These are phyloP conservation scores for Fusarium aywerte DNA, from an alignment of 2,329 filamentous ascomycete genomes.

Conservation along the genomic window DNA sequence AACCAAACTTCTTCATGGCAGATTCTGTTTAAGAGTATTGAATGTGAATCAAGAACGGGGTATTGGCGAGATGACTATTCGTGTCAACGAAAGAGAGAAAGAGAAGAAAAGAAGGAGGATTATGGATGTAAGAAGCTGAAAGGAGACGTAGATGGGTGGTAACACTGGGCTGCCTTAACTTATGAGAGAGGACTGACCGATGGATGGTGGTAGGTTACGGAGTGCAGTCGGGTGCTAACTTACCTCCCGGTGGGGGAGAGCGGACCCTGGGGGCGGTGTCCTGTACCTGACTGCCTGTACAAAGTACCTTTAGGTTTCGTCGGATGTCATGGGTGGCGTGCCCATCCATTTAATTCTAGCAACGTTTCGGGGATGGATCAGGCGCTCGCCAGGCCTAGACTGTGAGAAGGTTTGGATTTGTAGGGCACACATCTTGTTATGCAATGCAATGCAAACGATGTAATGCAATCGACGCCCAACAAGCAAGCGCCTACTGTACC, in stretches of 20 bases:
- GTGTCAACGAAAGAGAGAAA: not conserved
- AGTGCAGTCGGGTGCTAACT: slow-evolving; percentile 5
- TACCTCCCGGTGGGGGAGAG: slow-evolving; percentile 16
- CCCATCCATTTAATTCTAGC: slow-evolving; percentile 14
- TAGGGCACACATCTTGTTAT: slow-evolving; percentile 16
- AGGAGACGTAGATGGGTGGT: slow-evolving; percentile 30
- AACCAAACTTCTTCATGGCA: slow-evolving; percentile 69
- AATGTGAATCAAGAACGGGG: not conserved
- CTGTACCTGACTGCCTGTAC: slow-evolving; percentile 5
- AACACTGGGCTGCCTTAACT: slow-evolving; percentile 31
- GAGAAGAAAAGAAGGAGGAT: not conserved
- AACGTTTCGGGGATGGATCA: slow-evolving; percentile 43
- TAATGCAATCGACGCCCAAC: slow-evolving; percentile 36
- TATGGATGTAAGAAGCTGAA: slow-evolving; percentile 23
- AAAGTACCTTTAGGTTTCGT: not conserved
- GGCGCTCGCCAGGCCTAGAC: slow-evolving; percentile 37
- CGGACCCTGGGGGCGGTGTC: slow-evolving; percentile 43
- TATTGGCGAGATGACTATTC: not conserved
- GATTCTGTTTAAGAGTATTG: not conserved
- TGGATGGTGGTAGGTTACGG: not conserved
- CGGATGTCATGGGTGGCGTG: slow-evolving; percentile 25
- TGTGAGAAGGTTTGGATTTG: slow-evolving; percentile 20
- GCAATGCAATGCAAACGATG: not conserved
- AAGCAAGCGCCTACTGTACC: slow-evolving; percentile 6
- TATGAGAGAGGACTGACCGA: slow-evolving; percentile 34